phyloP scores from a whole-genome alignment of 768 basidiomycete species.

The Boletus edulis region DNA sequence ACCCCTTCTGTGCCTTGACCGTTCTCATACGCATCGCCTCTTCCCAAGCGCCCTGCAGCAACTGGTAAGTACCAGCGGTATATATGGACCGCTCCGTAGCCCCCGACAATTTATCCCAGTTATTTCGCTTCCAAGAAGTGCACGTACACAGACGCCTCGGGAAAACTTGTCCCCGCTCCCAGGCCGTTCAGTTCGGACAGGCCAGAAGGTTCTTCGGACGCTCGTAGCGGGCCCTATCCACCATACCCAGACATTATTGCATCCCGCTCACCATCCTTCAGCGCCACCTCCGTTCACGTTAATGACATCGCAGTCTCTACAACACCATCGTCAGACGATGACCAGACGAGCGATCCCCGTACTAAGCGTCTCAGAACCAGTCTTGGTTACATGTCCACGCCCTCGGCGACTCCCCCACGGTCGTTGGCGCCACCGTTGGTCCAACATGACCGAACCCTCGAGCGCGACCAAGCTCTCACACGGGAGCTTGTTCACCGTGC shows the following conservation, averaged over 20 bases:
- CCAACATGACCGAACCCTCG: constrained; percentile 41
- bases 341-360: constrained; percentile 38
- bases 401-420: constrained; percentile 28
- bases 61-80: constrained; percentile 52
- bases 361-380: constrained; percentile 54
- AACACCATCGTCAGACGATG: constrained; percentile 36
- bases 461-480: constrained; percentile 60
- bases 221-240: constrained; percentile 18
- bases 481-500: constrained; percentile 73
- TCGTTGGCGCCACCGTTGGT: constrained; percentile 35
- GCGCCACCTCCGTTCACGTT: constrained; percentile 1
- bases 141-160: constrained; percentile 76
- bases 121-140: constrained; percentile 81
- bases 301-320: constrained; percentile 12
- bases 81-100: not conserved
- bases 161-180: constrained; percentile 77
- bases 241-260: constrained; percentile 14
- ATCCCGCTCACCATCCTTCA: constrained; percentile 14
- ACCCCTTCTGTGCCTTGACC: constrained; percentile 1
- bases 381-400: constrained; percentile 36
- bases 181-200: constrained; percentile 47
- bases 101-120: constrained; percentile 36
- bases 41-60: constrained; percentile 69
- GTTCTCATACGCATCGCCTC: constrained; percentile 2
- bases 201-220: constrained; percentile 25